Base-by-base conservation (phyloP, 1,284 basidiomycete species). In the Irpex rosettiformis region DNA sequence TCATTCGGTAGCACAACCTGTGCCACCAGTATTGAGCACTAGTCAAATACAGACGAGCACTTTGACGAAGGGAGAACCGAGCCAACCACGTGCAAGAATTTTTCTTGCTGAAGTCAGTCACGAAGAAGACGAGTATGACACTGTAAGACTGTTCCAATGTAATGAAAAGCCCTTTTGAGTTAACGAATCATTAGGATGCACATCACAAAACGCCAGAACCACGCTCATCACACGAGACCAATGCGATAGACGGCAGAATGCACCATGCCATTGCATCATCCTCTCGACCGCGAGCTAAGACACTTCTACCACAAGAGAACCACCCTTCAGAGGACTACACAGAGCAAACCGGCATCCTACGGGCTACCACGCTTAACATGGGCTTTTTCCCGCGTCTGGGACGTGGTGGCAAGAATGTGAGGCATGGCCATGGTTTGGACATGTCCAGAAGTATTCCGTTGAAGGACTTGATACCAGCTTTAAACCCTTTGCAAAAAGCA, bases 401-500 rank as follows among this genome's bases (percentile, higher is more conserved):
- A 18, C 55, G 57, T 53, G n/a, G n/a, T n/a, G 5, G 59, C 55
- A 24, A 61, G 53, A 7, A 24, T 42, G n/a, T n/a, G n/a, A 13
- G 27, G 30, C 24, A 48, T 45, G 40, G 43, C 25, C n/a, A n/a
- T n/a, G 48, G 28, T 8, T 55, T 54, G 48, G 62, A 65, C 30
- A 49, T 63, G 4, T 56, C 58, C 6, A 54, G 57, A 30, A 58
- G 60, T 16, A 64, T 79, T 3, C 74, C 83, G 5, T 63, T 90
- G 13, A 75, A 75, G 21, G 77, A 82, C 25, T 71, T 91, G 6
- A 66, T 86, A 4, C 74, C 78, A 1, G 72, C 78, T 7, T 72
- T 91, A 21, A 77, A 81, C 3, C 78, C 84, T 0, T 76, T 82
- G 37, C 88, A 95, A 66, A 71, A 75, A 48, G 78, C 78, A 2